phyloP scores from a whole-genome alignment of 805 yeast genomes.

The Debaryomyces castellii region DNA sequence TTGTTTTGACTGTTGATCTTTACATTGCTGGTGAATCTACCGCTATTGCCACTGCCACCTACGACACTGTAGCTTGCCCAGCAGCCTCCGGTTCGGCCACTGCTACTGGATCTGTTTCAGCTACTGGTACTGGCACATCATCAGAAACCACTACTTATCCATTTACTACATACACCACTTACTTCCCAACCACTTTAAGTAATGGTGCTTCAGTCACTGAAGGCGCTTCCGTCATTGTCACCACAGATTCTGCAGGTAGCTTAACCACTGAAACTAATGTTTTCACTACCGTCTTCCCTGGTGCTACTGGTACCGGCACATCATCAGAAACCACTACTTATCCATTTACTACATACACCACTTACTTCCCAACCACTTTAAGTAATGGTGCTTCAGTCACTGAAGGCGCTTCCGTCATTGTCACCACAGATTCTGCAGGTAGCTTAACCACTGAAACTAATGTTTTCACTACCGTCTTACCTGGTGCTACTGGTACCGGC shows the following conservation, averaged over 20 bases:
- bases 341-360: constrained; percentile 6
- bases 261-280: constrained; percentile 3
- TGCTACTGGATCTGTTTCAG: constrained; percentile 40
- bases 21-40: constrained; percentile 31
- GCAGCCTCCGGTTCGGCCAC: too few species aligned
- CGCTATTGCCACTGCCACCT: constrained; percentile 24
- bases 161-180: constrained; percentile 8
- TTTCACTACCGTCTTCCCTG: neutral
- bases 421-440: constrained; percentile 6
- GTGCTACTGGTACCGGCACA: too few species aligned
- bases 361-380: neutral
- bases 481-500: too few species aligned
- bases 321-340: constrained; percentile 1
- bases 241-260: constrained; percentile 10
- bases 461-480: too few species aligned
- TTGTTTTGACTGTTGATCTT: constrained; percentile 32
- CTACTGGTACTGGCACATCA: constrained; percentile 9
- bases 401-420: constrained; percentile 11
- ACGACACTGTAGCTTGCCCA: constrained; percentile 21
- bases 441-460: constrained; percentile 9
- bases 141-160: neutral
- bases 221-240: constrained; percentile 10
- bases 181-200: constrained; percentile 8
- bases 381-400: too few species aligned
- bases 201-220: constrained; percentile 7